Conservation (phyloP, 495 filamentous ascomycete species). For the Aspergillus kassunensis region DNA sequence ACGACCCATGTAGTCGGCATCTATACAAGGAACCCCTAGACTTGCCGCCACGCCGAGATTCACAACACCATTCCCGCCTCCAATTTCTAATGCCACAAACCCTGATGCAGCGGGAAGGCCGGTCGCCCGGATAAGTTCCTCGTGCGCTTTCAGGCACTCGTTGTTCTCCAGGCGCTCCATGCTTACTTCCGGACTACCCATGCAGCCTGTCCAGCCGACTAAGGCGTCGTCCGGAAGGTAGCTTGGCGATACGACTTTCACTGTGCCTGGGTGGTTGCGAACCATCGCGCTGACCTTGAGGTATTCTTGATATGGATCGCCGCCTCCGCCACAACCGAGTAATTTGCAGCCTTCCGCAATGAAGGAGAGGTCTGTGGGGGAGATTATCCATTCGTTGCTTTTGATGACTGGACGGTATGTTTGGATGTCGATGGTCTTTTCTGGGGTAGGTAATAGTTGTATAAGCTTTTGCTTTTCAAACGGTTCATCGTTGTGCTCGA, state of each 20-base stretch:
- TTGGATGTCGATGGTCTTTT: not conserved
- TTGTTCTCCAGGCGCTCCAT: slow-evolving; percentile 30
- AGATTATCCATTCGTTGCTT: slow-evolving; percentile 45
- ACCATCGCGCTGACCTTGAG: slow-evolving; percentile 19
- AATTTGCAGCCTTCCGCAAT: slow-evolving; percentile 58
- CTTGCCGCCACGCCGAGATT: slow-evolving; percentile 26
- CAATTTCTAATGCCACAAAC: slow-evolving; percentile 33
- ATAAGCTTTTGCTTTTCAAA: not conserved
- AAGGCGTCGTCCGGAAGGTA: slow-evolving; percentile 18
- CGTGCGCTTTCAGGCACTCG: slow-evolving; percentile 28
- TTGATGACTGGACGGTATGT: slow-evolving; percentile 18
- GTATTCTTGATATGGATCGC: slow-evolving; percentile 32
- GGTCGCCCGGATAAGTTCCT: slow-evolving; percentile 28
- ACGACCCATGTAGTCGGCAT: slow-evolving; percentile 38
- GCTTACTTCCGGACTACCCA: slow-evolving; percentile 28
- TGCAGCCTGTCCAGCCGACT: slow-evolving; percentile 24
- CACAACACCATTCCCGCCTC: slow-evolving; percentile 36
- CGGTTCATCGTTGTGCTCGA: not conserved
- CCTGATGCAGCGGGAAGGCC: slow-evolving; percentile 24
- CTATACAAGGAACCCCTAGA: slow-evolving; percentile 28
- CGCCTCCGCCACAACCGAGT: slow-evolving; percentile 56
- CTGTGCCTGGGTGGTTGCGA: slow-evolving; percentile 3
- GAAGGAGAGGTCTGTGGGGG: slow-evolving; percentile 53
- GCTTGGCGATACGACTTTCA: slow-evolving; percentile 19
- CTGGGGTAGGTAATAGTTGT: not conserved